A percentile compares a stretch with the other conserved stretches of the same genome.
These are phyloP conservation scores for Fennellomyces sp. DNA, from an alignment of 371 early-diverging fungal genomes.

Conservation along the genomic window DNA sequence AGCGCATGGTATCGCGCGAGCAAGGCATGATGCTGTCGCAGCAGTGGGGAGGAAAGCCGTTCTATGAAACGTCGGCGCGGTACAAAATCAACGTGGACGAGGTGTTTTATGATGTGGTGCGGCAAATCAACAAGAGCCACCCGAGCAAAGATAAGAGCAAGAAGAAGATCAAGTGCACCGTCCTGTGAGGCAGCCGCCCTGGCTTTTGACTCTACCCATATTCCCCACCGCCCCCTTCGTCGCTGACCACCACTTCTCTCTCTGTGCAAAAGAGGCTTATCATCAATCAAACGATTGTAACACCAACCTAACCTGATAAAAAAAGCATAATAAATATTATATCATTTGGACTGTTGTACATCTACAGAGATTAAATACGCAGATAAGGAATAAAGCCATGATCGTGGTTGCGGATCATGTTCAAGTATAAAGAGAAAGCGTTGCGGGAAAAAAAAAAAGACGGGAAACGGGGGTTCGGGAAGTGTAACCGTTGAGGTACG, in stretches of 20 bases:
- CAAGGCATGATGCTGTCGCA: slow-evolving; percentile 66
- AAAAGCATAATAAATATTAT: slow-evolving; percentile 6
- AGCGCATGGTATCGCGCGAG: slow-evolving; percentile 76
- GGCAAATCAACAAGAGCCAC: slow-evolving; percentile 56
- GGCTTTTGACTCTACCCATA: neutral
- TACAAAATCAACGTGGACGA: slow-evolving; percentile 85
- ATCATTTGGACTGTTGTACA: slow-evolving; percentile 1
- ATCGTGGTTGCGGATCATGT: neutral
- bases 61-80: slow-evolving; percentile 87
- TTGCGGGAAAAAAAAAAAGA: neutral
- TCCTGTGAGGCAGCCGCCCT: slow-evolving; percentile 6
- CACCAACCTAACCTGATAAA: neutral
- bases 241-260: no score
- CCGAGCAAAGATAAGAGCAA: slow-evolving; percentile 13
- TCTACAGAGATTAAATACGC: slow-evolving; percentile 1
- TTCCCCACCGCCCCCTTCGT: neutral
- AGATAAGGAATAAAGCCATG: neutral
- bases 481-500: neutral
- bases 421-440: neutral
- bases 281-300: neutral
- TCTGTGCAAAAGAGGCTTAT: neutral
- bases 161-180: slow-evolving; percentile 18
- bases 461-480: neutral
- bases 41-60: slow-evolving; percentile 76
- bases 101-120: slow-evolving; percentile 65